These are phyloP conservation scores for Yamadazyma buinensis DNA, from an alignment of 1,139 yeast species.

Conservation along the genomic window DNA sequence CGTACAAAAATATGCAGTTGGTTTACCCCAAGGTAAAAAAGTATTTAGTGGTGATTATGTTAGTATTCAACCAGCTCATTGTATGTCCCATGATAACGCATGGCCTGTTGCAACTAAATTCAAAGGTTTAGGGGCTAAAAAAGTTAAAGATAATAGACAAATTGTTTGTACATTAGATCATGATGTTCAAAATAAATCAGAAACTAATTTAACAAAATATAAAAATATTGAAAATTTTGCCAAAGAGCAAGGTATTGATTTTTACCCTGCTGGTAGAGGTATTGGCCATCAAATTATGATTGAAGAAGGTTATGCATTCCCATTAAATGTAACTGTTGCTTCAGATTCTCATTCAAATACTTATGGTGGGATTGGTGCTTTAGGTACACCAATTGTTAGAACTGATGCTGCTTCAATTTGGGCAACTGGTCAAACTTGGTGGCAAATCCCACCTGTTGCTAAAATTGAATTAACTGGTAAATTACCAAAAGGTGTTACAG, in stretches of 20 bases:
- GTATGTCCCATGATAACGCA: slow-evolving; percentile 98
- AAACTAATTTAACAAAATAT: slow-evolving; percentile 84
- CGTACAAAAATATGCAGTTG: slow-evolving; percentile 90
- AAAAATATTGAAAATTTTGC: slow-evolving; percentile 86
- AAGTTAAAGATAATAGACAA: slow-evolving; percentile 80
- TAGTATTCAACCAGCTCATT: slow-evolving; percentile 90
- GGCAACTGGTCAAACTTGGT: slow-evolving; percentile 99
- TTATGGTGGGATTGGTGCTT: slow-evolving; percentile 92
- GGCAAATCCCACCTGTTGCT: slow-evolving; percentile 99
- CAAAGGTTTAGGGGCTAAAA: slow-evolving; percentile 88
- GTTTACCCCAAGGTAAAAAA: slow-evolving; percentile 61
- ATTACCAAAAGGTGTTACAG: slow-evolving; percentile 84
- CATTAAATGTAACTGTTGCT: slow-evolving; percentile 89
- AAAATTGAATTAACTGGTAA: slow-evolving; percentile 81
- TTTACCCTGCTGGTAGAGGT: slow-evolving; percentile 98
- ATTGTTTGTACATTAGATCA: slow-evolving; percentile 96
- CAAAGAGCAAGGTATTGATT: slow-evolving; percentile 87
- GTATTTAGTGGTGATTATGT: slow-evolving; percentile 94
- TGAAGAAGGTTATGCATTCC: slow-evolving; percentile 98
- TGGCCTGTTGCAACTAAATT: slow-evolving; percentile 99
- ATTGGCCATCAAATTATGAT: slow-evolving; percentile 99
- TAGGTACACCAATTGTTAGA: slow-evolving; percentile 97
- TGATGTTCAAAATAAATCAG: slow-evolving; percentile 92
- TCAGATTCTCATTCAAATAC: slow-evolving; percentile 98
- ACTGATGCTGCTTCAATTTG: slow-evolving; percentile 99